Base-by-base conservation (phyloP, 352 stramenopile species). In the Phytophthora palmivora region DNA sequence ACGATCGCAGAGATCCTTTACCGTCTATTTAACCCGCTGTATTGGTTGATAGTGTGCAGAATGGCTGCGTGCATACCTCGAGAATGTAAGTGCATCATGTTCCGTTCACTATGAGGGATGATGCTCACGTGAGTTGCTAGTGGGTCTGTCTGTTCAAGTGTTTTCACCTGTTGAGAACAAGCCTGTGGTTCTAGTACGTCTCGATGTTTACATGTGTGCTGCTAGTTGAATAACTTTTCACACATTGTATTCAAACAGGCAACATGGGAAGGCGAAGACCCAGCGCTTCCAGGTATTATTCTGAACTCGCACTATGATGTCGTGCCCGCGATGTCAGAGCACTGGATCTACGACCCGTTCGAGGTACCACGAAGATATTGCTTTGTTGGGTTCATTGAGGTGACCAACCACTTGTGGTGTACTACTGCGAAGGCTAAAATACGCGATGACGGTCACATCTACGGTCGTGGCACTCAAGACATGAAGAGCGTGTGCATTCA, bases 401-500 rank as follows among this genome's bases (percentile, higher is more conserved):
- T 52, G 14, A 7, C 4, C 24, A 28, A 28, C 6, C 24, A 28
- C 24, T 28, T 28, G 6, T 28, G 24, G 24, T 41, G 87, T 53
- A 80, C 91, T 28, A n/a, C 36, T 94, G 91, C 15, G 62, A 46
- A 91, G 82, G 76, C 70, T 3, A 94, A 91, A 14, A 65, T 96
- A n/a, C 68, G 88, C 15, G 84, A 96, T 33, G 84, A 98, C 58
- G 94, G 89, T 3, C 88, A 82, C 33, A 97, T 99, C 56, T 98
- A 98, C 70, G 95, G 92, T 21, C 86, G 95, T 50, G 96, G 96
- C 1, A 74, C 95, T 15, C 95, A 99, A 69, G 96, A 99, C 69
- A 99, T 99, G 96, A 99, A 98, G 70, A 96, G 92, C 71, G 95
- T 99, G 6, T 97, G 89, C 60, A 88, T 98, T 42, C 97, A 99